phyloP scores from a whole-genome alignment of 768 basidiomycete species.

The Termitomyces sp. region DNA sequence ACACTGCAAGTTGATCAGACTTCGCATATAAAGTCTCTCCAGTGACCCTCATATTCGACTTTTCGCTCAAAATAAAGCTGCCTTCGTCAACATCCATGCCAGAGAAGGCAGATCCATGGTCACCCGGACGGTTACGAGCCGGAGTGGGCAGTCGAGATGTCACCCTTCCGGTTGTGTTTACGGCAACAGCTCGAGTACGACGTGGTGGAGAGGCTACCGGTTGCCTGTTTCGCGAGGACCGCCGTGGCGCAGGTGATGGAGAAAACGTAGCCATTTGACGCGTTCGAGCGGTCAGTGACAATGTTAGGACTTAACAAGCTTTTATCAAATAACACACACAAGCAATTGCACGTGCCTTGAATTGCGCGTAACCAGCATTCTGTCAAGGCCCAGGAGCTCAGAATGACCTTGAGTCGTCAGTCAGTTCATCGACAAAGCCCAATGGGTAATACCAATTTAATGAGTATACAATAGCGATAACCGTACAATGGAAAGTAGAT shows the following conservation, averaged over 20 bases:
- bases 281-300: not conserved
- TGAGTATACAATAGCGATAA: constrained; percentile 13
- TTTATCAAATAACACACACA: constrained; percentile 3
- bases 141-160: constrained; percentile 42
- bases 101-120: constrained; percentile 40
- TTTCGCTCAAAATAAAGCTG: constrained; percentile 32
- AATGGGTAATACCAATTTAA: constrained; percentile 3
- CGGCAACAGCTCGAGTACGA: constrained; percentile 15
- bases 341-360: not conserved
- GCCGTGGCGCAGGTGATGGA: constrained; percentile 54
- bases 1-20: constrained; percentile 63
- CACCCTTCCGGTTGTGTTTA: constrained; percentile 19
- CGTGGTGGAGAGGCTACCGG: constrained; percentile 24
- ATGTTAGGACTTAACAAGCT: not conserved
- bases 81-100: constrained; percentile 68
- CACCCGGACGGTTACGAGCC: constrained; percentile 18
- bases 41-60: constrained; percentile 26
- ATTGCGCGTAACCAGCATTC: too few relatives aligned
- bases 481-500: constrained; percentile 8
- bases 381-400: too few relatives aligned
- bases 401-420: too few relatives aligned
- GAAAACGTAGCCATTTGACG: constrained; percentile 54
- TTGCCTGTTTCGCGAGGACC: constrained; percentile 34
- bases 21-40: constrained; percentile 58
- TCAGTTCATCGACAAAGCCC: not conserved